Conservation (phyloP, 441 rosid genomes). For the Raphanus hybrid region DNA sequence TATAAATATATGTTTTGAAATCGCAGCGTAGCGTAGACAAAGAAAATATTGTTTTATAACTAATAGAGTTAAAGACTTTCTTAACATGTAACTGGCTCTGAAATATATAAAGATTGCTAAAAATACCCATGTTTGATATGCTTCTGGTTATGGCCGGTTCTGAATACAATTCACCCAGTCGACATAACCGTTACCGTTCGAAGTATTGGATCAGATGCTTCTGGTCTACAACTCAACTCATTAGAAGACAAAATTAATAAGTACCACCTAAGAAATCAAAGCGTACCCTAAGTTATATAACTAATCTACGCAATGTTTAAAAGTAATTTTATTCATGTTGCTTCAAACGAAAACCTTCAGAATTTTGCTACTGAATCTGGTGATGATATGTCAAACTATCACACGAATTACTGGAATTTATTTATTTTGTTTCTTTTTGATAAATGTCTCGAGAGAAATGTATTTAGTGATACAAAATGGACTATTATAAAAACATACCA, state of each 20-base stretch:
- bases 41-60: background rate
- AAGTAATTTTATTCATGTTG: background rate
- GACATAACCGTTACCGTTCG: background rate
- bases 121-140: background rate
- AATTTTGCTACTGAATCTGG: constrained; percentile 4
- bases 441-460: too few relatives aligned
- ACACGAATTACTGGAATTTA: background rate
- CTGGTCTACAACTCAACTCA: constrained; percentile 6
- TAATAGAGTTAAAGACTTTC: background rate
- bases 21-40: too few relatives aligned
- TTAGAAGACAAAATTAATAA: background rate
- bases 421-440: background rate
- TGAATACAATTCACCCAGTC: background rate
- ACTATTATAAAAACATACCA: too few relatives aligned
- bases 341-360: background rate
- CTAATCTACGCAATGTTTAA: background rate
- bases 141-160: background rate
- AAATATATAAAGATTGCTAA: background rate
- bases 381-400: background rate
- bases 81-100: background rate
- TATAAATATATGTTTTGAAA: background rate
- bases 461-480: too few relatives aligned
- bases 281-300: background rate
- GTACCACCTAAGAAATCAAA: background rate
- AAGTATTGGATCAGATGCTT: background rate